These are phyloP conservation scores for Trichoderma citrinoviride DNA, from an alignment of 2,329 filamentous ascomycete genomes.

Conservation along the genomic window DNA sequence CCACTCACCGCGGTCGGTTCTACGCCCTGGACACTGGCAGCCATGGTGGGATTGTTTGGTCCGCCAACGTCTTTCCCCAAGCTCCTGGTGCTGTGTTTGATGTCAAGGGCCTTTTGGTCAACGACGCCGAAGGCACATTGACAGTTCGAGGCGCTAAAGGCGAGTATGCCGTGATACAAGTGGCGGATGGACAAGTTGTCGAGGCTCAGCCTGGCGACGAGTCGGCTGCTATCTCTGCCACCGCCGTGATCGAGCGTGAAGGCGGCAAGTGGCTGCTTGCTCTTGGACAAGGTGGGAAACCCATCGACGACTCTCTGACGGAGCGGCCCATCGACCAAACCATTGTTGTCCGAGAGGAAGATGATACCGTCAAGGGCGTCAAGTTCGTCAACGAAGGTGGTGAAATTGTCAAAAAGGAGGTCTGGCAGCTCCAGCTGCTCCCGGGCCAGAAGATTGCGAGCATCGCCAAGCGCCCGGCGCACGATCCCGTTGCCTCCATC, in stretches of 20 bases:
- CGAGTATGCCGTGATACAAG: constrained; percentile 57
- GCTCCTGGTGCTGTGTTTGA: constrained; percentile 54
- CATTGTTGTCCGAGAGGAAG: constrained; percentile 51
- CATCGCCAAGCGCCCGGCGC: constrained; percentile 65
- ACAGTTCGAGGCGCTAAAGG: constrained; percentile 60
- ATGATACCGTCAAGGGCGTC: constrained; percentile 54
- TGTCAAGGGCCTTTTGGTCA: constrained; percentile 64
- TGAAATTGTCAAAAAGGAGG: constrained; percentile 44
- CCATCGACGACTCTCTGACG: constrained; percentile 44
- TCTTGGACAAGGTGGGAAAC: constrained; percentile 49
- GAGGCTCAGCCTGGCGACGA: constrained; percentile 35
- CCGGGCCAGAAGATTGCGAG: constrained; percentile 65
- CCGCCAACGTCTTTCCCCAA: constrained; percentile 59
- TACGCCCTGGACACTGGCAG: constrained; percentile 77
- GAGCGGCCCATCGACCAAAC: constrained; percentile 50
- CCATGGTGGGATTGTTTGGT: constrained; percentile 75
- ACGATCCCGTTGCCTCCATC: constrained; percentile 91
- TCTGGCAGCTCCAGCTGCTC: constrained; percentile 73
- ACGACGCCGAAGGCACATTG: constrained; percentile 55
- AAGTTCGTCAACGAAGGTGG: constrained; percentile 47
- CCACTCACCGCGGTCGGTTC: constrained; percentile 74
- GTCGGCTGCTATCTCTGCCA: constrained; percentile 35
- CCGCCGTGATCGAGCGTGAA: constrained; percentile 52
- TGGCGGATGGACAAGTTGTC: constrained; percentile 51
- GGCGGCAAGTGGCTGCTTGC: constrained; percentile 54